phyloP scores from a whole-genome alignment of 306 rosid species.

The Cucumis melo region DNA sequence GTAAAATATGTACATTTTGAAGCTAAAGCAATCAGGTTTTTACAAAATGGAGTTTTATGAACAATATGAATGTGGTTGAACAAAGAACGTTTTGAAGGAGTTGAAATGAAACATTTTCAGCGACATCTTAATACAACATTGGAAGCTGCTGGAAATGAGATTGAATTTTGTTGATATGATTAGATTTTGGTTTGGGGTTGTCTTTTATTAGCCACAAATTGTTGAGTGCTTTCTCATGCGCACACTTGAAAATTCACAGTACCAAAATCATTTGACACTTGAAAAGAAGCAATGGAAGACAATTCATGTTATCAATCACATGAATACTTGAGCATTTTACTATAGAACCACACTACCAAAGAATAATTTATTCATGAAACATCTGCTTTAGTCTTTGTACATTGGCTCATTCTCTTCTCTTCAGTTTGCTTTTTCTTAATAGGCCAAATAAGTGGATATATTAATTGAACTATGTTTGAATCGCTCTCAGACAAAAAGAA shows the following conservation, averaged over 20 bases:
- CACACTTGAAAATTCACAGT: neutral
- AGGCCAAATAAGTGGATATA: neutral
- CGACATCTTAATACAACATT: neutral
- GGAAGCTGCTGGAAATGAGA: neutral
- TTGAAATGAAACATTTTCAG: neutral
- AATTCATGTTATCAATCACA: neutral
- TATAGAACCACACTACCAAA: neutral
- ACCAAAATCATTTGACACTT: neutral
- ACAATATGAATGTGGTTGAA: neutral
- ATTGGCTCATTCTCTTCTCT: neutral
- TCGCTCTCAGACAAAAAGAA: neutral
- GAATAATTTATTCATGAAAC: no score
- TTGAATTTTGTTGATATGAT: neutral
- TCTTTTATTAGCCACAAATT: neutral
- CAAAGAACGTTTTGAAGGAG: neutral
- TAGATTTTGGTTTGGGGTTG: neutral
- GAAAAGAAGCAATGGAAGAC: neutral
- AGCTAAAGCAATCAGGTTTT: neutral
- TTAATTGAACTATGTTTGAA: neutral
- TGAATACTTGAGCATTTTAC: neutral
- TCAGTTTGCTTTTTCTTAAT: neutral
- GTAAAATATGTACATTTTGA: constrained; percentile 2
- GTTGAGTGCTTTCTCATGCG: neutral
- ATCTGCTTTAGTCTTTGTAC: neutral
- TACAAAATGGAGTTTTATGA: neutral